phyloP scores from a whole-genome alignment of 495 filamentous ascomycete species.

The Aspergillus ostianus region DNA sequence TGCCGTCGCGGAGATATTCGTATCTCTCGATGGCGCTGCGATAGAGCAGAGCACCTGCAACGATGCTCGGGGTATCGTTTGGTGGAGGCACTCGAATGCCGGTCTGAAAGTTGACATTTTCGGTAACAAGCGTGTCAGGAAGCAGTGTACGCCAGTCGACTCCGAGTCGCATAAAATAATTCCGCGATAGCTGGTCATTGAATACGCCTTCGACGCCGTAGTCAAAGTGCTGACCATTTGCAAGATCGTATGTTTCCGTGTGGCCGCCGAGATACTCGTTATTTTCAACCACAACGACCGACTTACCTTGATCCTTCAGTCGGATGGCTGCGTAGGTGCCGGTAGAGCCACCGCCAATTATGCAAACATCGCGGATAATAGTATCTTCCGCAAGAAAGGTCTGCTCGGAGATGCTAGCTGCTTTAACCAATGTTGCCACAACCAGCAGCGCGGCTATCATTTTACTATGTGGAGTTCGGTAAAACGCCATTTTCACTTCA shows the following conservation, averaged over 20 bases:
- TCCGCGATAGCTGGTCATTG: constrained; percentile 33
- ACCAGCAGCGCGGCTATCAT: background rate
- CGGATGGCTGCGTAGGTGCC: constrained; percentile 47
- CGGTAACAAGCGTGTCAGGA: constrained; percentile 12
- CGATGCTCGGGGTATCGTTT: constrained; percentile 34
- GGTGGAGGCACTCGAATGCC: constrained; percentile 43
- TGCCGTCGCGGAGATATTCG: constrained; percentile 29
- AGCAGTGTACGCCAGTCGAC: constrained; percentile 27
- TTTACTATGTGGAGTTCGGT: background rate
- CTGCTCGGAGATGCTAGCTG: background rate
- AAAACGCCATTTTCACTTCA: too few species aligned
- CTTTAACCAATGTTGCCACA: background rate
- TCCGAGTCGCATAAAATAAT: constrained; percentile 39
- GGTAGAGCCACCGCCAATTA: constrained; percentile 50
- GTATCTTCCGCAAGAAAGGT: constrained; percentile 1
- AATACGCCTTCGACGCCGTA: constrained; percentile 44
- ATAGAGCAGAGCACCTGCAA: constrained; percentile 25
- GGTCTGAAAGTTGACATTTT: constrained; percentile 36
- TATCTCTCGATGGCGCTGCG: constrained; percentile 32
- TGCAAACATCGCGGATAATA: constrained; percentile 39
- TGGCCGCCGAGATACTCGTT: constrained; percentile 46
- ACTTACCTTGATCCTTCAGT: constrained; percentile 38
- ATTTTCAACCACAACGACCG: constrained; percentile 45
- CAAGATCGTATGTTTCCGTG: constrained; percentile 44
- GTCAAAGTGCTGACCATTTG: constrained; percentile 39